Evolutionary conservation across 257 asterid genomes (phyloP).

Genomic region (Oldenlandia corymbosa): DNA sequence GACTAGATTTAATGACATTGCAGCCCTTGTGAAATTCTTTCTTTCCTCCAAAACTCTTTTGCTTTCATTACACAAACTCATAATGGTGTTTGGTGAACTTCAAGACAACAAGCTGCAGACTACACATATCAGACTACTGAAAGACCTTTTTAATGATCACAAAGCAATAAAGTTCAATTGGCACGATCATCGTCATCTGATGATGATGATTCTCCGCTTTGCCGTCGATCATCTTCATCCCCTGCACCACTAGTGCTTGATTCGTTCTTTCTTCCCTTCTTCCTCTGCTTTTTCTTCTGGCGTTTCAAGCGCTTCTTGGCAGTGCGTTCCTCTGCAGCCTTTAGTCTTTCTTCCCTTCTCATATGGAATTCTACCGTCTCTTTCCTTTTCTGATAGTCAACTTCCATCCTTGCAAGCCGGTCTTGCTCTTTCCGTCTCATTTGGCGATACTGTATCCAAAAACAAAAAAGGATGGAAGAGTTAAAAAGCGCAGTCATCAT

Average conservation of each 20-base stretch:
- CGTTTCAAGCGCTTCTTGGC: conserved; percentile 72
- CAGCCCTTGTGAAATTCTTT: too few relatives aligned
- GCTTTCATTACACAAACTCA: neutral
- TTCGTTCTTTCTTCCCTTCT: conserved; percentile 53
- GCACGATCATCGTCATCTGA: conserved; percentile 37
- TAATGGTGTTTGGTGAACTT: neutral
- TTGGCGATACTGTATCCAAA: conserved; percentile 72
- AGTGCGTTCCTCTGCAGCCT: conserved; percentile 89
- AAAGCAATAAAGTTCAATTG: neutral
- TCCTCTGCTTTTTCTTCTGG: conserved; percentile 77
- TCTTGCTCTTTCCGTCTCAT: conserved; percentile 98
- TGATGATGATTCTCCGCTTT: conserved; percentile 49
- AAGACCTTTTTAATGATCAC: neutral
- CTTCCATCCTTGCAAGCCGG: conserved; percentile 92
- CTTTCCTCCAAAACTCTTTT: too few relatives aligned
- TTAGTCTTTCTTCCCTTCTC: conserved; percentile 79
- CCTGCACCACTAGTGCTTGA: conserved; percentile 22
- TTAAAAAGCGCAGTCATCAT: neutral
- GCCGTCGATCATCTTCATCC: conserved; percentile 45
- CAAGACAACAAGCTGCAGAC: neutral
- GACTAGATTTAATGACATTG: too few relatives aligned
- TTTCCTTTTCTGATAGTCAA: conserved; percentile 66
- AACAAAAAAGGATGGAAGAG: conserved; percentile 13
- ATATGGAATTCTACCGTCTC: conserved; percentile 59
- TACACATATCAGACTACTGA: neutral